Conservation (phyloP, 2,329 filamentous ascomycete genomes). For the Akanthomyces dipterigenus region DNA sequence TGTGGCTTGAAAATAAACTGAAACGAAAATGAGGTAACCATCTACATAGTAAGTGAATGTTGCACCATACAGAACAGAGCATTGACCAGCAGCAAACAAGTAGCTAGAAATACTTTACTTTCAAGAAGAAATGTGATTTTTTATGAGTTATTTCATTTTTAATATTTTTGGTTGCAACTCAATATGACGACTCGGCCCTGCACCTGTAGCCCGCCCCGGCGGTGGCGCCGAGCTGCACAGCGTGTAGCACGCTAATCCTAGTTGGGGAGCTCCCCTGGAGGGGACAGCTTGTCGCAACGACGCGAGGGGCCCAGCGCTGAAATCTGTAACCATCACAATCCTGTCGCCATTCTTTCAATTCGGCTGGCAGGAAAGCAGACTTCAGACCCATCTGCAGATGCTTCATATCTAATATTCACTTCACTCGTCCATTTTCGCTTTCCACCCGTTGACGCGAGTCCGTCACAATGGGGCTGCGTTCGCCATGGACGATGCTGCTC, state of each 20-base stretch:
- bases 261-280: conserved; percentile 5
- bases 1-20: background rate
- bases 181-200: too few relatives aligned
- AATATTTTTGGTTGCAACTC: background rate
- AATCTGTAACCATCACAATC: background rate
- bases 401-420: background rate
- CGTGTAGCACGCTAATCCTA: background rate
- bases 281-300: conserved; percentile 11
- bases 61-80: background rate
- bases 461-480: conserved; percentile 9
- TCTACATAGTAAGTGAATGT: background rate
- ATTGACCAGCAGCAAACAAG: background rate
- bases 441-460: background rate
- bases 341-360: conserved; percentile 3
- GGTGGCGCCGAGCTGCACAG: background rate
- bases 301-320: background rate
- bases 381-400: conserved; percentile 2
- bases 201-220: background rate
- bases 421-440: background rate
- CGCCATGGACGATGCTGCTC: conserved; percentile 55
- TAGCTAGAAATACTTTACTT: too few relatives aligned
- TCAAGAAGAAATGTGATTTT: background rate
- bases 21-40: background rate
- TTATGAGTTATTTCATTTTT: background rate
- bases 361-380: conserved; percentile 2